A percentile compares a stretch with the other conserved stretches of the same genome.
Evolutionary conservation across 345 rosid species (phyloP).

Genomic region (Syzygium aromaticum): DNA sequence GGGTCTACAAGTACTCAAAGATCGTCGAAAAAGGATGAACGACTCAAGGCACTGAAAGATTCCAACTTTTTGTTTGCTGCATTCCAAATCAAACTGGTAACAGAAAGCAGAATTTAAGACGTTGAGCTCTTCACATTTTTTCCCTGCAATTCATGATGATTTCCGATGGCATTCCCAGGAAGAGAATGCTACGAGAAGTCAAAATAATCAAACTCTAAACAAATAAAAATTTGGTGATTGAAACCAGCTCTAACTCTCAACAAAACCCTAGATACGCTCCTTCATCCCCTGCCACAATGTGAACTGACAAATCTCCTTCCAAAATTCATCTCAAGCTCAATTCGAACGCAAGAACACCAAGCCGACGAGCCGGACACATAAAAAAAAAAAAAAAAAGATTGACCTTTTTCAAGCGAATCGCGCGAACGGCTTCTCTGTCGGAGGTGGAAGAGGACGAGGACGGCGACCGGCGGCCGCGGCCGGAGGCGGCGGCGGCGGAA

Average conservation of each 20-base stretch:
- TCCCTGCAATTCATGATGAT: neutral
- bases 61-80: neutral
- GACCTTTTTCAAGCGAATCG: slow-evolving; percentile 84
- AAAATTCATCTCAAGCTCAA: neutral
- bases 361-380: neutral
- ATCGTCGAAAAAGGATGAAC: neutral
- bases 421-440: slow-evolving; percentile 88
- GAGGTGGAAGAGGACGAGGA: slow-evolving; percentile 53
- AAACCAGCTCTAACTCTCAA: too few relatives aligned
- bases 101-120: neutral
- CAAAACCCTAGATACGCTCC: neutral
- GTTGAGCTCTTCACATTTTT: neutral
- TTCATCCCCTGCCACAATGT: neutral
- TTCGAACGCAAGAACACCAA: neutral
- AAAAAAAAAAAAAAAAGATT: neutral
- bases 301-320: neutral
- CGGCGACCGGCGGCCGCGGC: slow-evolving; percentile 43
- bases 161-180: neutral
- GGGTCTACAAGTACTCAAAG: neutral
- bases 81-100: neutral
- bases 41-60: neutral
- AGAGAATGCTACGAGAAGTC: neutral
- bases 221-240: neutral
- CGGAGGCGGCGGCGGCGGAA: slow-evolving; percentile 23
- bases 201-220: neutral